Evolutionary conservation across 345 rosid species (phyloP).

Genomic region (Ceriops tagal): DNA sequence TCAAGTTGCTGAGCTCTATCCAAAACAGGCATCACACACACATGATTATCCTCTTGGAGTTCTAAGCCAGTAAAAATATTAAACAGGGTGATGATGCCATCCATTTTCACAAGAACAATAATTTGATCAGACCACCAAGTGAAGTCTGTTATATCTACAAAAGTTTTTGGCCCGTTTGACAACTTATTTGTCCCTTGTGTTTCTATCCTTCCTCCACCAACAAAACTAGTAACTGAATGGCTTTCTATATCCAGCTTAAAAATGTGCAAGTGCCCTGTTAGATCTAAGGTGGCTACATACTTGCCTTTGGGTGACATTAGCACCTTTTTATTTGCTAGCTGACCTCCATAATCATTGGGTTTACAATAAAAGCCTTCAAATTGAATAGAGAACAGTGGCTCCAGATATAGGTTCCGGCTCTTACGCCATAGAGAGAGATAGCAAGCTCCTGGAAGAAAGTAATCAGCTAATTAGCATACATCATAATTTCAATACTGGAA

Average conservation of each 20-base stretch:
- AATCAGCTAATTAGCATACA: conserved; percentile 10
- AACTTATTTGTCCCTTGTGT: conserved; percentile 31
- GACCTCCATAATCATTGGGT: conserved; percentile 35
- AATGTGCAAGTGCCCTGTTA: conserved; percentile 54
- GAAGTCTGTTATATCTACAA: conserved; percentile 56
- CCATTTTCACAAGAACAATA: conserved; percentile 53
- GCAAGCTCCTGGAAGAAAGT: conserved; percentile 49
- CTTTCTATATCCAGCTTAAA: conserved; percentile 54
- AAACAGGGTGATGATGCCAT: conserved; percentile 51
- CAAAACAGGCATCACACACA: conserved; percentile 55
- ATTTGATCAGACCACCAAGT: conserved; percentile 92
- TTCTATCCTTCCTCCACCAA: conserved; percentile 27
- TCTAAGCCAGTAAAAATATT: conserved; percentile 51
- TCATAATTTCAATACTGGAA: neutral
- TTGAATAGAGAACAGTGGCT: conserved; percentile 49
- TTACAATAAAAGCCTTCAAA: conserved; percentile 58
- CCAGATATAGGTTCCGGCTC: conserved; percentile 42
- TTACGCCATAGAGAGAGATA: conserved; percentile 69
- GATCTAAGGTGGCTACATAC: conserved; percentile 66
- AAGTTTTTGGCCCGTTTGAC: conserved; percentile 27
- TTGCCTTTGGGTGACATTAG: conserved; percentile 69
- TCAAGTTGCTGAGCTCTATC: conserved; percentile 50
- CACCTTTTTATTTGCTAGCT: conserved; percentile 65
- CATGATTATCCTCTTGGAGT: conserved; percentile 49
- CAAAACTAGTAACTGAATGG: conserved; percentile 33